Percentiles rank a stretch among this genome's conserved stretches.
Conservation (phyloP, 225 moss, liverwort and hornwort species). For the Bryoerythrophyllum caledonicum region DNA sequence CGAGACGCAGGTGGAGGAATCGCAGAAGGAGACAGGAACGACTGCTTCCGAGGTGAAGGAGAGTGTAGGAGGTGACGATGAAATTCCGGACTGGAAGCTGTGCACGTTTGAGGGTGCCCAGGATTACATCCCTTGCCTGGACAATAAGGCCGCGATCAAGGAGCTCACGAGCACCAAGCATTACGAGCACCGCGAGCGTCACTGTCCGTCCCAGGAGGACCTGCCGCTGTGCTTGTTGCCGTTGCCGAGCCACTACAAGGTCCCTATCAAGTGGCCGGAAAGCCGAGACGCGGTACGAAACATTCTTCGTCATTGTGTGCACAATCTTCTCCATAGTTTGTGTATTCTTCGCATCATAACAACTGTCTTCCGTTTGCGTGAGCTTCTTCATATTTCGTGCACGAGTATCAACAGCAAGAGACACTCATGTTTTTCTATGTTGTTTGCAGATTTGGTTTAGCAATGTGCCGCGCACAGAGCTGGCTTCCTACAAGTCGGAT, state of each 20-base stretch:
- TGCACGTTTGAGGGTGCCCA: conserved; percentile 50
- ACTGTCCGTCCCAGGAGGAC: conserved; percentile 55
- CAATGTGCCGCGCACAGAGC: conserved; percentile 40
- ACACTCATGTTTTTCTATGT: not conserved
- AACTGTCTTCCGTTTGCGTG: too few species aligned
- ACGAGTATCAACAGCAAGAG: too few species aligned
- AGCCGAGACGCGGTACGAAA: conserved; percentile 53
- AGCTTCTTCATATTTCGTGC: too few species aligned
- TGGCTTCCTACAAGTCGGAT: conserved; percentile 47
- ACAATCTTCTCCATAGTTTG: too few species aligned
- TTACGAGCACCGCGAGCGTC: conserved; percentile 72
- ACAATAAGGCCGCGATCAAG: conserved; percentile 54
- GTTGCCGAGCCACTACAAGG: conserved; percentile 61
- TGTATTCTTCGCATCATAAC: too few species aligned
- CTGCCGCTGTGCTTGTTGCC: conserved; percentile 65
- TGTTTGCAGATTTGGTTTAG: conserved; percentile 38
- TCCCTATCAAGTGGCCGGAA: conserved; percentile 60
- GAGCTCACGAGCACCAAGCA: conserved; percentile 42
- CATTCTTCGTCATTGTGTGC: too few species aligned
- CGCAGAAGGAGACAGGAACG: conserved; percentile 52
- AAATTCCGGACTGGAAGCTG: conserved; percentile 45
- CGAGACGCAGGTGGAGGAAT: conserved; percentile 64
- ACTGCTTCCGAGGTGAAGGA: conserved; percentile 1
- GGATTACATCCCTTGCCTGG: conserved; percentile 69
- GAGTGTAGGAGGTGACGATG: not conserved